Evolutionary conservation across 345 rosid species (phyloP).

Genomic region (Luvunga scandens): DNA sequence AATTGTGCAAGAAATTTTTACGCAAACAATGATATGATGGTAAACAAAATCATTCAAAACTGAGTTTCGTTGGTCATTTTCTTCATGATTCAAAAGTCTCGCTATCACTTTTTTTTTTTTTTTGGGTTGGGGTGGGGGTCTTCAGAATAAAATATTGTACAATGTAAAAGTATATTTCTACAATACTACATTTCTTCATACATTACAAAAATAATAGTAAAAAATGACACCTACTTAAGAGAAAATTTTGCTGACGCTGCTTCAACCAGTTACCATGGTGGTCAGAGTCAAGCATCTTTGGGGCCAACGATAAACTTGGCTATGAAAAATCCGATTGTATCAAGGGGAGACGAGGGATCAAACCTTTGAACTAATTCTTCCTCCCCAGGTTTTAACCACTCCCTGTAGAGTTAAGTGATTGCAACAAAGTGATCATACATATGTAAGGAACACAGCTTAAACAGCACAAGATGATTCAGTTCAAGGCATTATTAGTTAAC

Average conservation of each 20-base stretch:
- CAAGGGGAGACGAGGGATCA: conserved; percentile 82
- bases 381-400: conserved; percentile 93
- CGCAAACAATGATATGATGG: neutral
- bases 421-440: neutral
- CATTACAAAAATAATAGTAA: neutral
- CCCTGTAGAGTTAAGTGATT: conserved; percentile 37
- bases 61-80: too few relatives aligned
- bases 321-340: conserved; percentile 93
- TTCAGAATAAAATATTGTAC: neutral
- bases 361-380: conserved; percentile 91
- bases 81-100: neutral
- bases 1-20: too few relatives aligned
- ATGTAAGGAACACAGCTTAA: neutral
- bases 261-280: neutral
- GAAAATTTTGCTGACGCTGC: neutral
- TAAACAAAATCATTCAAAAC: too few relatives aligned
- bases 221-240: neutral
- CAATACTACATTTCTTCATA: neutral
- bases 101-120: neutral
- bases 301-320: conserved; percentile 74
- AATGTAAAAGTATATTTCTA: neutral
- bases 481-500: too few relatives aligned
- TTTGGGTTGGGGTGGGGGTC: too few relatives aligned
- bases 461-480: neutral
- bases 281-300: conserved; percentile 25